Conservation (phyloP, 495 filamentous ascomycete species). For the Acidomyces sp. region DNA sequence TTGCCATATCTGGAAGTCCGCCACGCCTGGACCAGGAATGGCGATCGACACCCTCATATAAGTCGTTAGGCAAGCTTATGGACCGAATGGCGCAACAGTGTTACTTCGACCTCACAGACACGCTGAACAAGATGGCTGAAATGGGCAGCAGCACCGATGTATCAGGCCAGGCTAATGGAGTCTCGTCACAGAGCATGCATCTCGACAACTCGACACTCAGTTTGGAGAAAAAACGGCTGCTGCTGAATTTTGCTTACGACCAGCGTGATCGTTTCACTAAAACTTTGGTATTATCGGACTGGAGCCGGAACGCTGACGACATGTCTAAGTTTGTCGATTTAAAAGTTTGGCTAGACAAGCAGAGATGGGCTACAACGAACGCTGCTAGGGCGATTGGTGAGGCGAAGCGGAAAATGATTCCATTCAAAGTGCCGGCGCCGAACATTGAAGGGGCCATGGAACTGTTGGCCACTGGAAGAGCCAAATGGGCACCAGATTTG, state of each 20-base stretch:
- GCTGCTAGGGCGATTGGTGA: constrained; percentile 50
- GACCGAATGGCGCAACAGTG: constrained; percentile 68
- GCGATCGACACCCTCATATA: constrained; percentile 8
- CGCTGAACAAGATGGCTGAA: constrained; percentile 56
- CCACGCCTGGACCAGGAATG: constrained; percentile 18
- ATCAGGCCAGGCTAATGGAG: constrained; percentile 34
- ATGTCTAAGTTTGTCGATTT: constrained; percentile 79
- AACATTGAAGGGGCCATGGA: constrained; percentile 83
- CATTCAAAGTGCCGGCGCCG: constrained; percentile 62
- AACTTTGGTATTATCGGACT: constrained; percentile 71
- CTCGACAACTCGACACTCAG: constrained; percentile 48
- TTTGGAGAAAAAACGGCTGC: constrained; percentile 60
- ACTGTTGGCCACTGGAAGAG: constrained; percentile 61
- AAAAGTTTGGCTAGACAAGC: constrained; percentile 51
- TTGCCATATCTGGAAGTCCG: background rate
- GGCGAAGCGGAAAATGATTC: constrained; percentile 52
- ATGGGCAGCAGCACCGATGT: background rate
- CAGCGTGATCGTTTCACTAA: constrained; percentile 73
- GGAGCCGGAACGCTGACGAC: constrained; percentile 64
- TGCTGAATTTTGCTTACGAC: constrained; percentile 58
- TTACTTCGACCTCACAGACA: constrained; percentile 58
- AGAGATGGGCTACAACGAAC: constrained; percentile 42
- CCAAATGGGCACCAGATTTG: constrained; percentile 64
- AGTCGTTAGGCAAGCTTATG: constrained; percentile 37
- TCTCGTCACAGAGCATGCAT: constrained; percentile 34